Conservation (phyloP, 148 eudicot species). For the Heliamphora exappendiculata region DNA sequence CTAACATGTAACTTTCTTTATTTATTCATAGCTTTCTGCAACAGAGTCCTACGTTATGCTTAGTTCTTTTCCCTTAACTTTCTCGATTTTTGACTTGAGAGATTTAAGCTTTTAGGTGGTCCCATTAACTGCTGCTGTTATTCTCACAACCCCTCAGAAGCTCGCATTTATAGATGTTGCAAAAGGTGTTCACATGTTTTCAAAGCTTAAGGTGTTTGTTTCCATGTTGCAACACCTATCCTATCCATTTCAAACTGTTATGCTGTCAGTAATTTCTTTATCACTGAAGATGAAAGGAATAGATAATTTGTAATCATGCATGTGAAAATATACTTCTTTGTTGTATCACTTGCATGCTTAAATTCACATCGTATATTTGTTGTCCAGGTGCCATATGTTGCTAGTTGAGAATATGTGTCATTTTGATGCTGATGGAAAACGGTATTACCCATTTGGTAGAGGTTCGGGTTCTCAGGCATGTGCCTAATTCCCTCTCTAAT, state of each 20-base stretch:
- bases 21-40: not conserved
- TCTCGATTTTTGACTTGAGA: slow-evolving; percentile 5
- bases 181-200: slow-evolving; percentile 99
- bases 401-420: slow-evolving; percentile 98
- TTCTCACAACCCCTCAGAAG: slow-evolving; percentile 97
- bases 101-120: slow-evolving; percentile 55
- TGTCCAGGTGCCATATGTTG: slow-evolving; percentile 90
- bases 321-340: not conserved
- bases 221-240: not conserved
- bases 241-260: not conserved
- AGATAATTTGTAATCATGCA: not conserved
- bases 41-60: not conserved
- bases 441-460: slow-evolving; percentile 94
- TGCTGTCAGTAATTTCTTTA: no score
- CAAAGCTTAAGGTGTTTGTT: slow-evolving; percentile 76
- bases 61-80: not conserved
- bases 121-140: slow-evolving; percentile 97
- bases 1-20: not conserved
- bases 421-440: slow-evolving; percentile 98
- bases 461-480: slow-evolving; percentile 98
- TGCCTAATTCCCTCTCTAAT: slow-evolving; percentile 17
- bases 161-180: slow-evolving; percentile 96
- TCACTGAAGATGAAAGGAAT: not conserved
- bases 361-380: not conserved
- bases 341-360: not conserved